Percentiles rank a stretch among this genome's conserved stretches.
phyloP scores from a whole-genome alignment of 1,284 basidiomycete genomes.

The Apiotrichum veenhuisii region DNA sequence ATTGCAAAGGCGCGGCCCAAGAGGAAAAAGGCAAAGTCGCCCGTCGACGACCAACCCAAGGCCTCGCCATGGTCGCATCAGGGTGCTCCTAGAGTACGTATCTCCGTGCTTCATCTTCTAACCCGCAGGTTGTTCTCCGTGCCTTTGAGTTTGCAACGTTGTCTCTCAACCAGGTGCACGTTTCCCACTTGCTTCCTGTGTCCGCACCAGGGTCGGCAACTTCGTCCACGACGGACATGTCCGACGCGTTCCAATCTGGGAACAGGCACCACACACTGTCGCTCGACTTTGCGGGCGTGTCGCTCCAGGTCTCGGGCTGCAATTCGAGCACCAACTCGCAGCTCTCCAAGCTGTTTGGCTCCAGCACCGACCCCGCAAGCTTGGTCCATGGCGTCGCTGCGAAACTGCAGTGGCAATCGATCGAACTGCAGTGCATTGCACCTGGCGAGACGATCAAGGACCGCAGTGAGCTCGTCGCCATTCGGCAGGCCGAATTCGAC shows the following conservation, averaged over 20 bases:
- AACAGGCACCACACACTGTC: constrained; percentile 25
- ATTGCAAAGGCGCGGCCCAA: constrained; percentile 14
- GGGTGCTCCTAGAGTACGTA: constrained; percentile 21
- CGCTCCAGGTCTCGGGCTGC: constrained; percentile 27
- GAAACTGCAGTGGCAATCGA: constrained; percentile 26
- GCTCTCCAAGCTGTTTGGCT: constrained; percentile 40
- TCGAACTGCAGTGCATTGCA: constrained; percentile 34
- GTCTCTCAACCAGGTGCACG: constrained; percentile 20
- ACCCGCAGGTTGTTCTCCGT: constrained; percentile 33
- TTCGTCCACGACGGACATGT: constrained; percentile 10
- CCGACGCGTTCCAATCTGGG: not conserved
- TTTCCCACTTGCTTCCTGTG: constrained; percentile 27
- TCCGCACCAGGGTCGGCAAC: constrained; percentile 13
- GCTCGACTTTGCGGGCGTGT: constrained; percentile 27
- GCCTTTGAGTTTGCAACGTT: constrained; percentile 33
- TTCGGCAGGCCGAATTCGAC: constrained; percentile 34
- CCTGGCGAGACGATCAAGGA: constrained; percentile 29
- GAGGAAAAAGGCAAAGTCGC: not conserved
- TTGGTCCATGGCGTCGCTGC: constrained; percentile 35
- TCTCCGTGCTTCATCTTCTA: constrained; percentile 1
- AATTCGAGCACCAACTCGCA: constrained; percentile 37
- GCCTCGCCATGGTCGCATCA: constrained; percentile 7
- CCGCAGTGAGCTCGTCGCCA: constrained; percentile 30
- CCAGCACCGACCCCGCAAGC: constrained; percentile 26
- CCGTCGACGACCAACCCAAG: not conserved